Evolutionary conservation across 176 grass and related monocot species (phyloP).

Genomic region (Zoysia pacifica): DNA sequence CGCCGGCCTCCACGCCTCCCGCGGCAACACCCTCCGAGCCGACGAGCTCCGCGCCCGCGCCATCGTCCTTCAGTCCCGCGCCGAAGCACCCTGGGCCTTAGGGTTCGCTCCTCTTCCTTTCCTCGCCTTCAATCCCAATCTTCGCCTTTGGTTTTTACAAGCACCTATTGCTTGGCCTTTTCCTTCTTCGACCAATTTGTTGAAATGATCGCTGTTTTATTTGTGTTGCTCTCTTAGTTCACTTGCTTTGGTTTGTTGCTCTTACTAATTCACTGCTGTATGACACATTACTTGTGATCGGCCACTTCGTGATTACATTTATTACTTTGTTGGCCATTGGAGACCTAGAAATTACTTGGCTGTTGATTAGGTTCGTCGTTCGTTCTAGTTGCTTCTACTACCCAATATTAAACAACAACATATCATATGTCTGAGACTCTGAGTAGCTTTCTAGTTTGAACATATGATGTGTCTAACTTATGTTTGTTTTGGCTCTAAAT

Average conservation of each 20-base stretch:
- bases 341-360: neutral
- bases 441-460: no score
- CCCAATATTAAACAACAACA: neutral
- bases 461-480: neutral
- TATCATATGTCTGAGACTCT: no score
- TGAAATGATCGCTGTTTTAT: neutral
- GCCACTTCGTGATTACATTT: neutral
- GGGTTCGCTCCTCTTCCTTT: conserved; percentile 38
- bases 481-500: conserved; percentile 23
- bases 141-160: neutral
- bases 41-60: conserved; percentile 74
- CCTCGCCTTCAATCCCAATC: neutral
- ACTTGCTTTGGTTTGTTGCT: neutral
- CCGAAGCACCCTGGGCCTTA: conserved; percentile 26
- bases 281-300: neutral
- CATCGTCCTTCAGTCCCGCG: conserved; percentile 51
- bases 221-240: neutral
- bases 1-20: conserved; percentile 64
- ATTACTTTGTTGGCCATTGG: neutral
- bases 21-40: conserved; percentile 62
- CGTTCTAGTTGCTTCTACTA: neutral
- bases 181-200: neutral
- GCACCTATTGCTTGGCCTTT: neutral
- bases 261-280: neutral
- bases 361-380: neutral